Evolutionary conservation across 768 basidiomycete genomes (phyloP), one percentile per base, ranked within the genome.

Genomic region (Boletus sp.): DNA sequence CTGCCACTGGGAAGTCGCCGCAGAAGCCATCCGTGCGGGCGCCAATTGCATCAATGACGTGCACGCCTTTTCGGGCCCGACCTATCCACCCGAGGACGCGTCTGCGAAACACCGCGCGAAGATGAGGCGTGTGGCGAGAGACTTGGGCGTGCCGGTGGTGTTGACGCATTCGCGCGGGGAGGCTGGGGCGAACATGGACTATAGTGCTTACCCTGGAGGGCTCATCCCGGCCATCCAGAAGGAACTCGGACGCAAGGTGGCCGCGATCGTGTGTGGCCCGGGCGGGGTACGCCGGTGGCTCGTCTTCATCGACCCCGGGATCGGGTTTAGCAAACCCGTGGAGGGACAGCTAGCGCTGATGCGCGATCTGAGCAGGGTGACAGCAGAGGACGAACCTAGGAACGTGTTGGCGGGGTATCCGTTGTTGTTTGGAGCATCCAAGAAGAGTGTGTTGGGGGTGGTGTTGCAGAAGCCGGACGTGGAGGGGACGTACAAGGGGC

Each of bases 91-190:
- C 24, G 68, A 65, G 7, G 55, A 50, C 47, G 56, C 65, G 5
- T 70, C 74, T 0, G 67, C 74, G 9, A 73, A 73, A 37, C 77
- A 78, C 50, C 78, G 84, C 63, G 58, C 62, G 7, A 73, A 78
- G 54, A 90, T 95, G 90, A 83, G 87, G 55, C 60, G 68, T 18
- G 68, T 85, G 24, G 85, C 87, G 35, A 80, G 85, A 40, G 75
- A 82, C 29, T 74, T 84, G 39, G 82, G 80, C 5, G 89, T 89
- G 1, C 94, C 94, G 1, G 87, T 94, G 50, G 76, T 98, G 8
- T 73, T 98, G 55, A 97, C 97, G 94, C 96, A 98, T 72, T 93
- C 92, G 0, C 78, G 94, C 4, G 94, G 92, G 0, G 89, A 91
- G 57, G 90, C 92, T 0, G 84, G 86, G n/a, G 63, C 77, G 60